Evolutionary conservation across 2,329 filamentous ascomycete genomes (phyloP), one percentile per base, ranked within the genome.

Genomic region (Xylariaceae sp.): DNA sequence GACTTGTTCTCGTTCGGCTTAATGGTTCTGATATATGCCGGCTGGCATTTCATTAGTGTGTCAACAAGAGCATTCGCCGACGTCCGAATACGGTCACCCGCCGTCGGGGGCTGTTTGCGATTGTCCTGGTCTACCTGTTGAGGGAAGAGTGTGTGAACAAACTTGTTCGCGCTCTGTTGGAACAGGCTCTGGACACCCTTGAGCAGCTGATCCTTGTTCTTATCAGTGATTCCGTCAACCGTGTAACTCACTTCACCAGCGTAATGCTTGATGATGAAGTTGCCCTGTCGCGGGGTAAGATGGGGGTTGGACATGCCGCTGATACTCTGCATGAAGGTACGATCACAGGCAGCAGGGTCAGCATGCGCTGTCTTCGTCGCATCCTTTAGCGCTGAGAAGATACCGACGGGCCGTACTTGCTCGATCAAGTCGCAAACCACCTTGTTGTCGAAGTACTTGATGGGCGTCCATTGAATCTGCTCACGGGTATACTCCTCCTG

Each of bases 1-100:
- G 92, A 96, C 75, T 97, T 99, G 79, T 97, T 97, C 76, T 99
- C 94, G 78, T 99, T 99, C 1, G 94, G 94, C 76, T 99, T 99
- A 78, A 99, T 97, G 0, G 94, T 99, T 73, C 94, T 90, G 68
- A 99, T 99, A 72, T 99, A 99, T 2, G 92, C 97, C 1, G 94
- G 94, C 67, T 94, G 90, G 58, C 92, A 93, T 76, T 97, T 96
- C 92, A 97, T 97, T 68, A 99, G 76, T 0, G 94, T 97, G 0
- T 92, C 86, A 1, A 99, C 94, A 17, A 99, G 82, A 50, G 95
- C 92, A 71, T 99, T 99, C 7, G 94, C 94, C 17, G 94, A 97
- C 4, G 86, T 80, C 73, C 93, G 94, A 75, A 99, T 97, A 76
- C 96, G 93, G 75, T 99, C 94, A 69, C 94, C 93, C 9, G 94